A percentile compares a stretch with the other conserved stretches of the same genome.
Evolutionary conservation across 2,329 filamentous ascomycete species (phyloP).

Genomic region (Talaromyces sp.): DNA sequence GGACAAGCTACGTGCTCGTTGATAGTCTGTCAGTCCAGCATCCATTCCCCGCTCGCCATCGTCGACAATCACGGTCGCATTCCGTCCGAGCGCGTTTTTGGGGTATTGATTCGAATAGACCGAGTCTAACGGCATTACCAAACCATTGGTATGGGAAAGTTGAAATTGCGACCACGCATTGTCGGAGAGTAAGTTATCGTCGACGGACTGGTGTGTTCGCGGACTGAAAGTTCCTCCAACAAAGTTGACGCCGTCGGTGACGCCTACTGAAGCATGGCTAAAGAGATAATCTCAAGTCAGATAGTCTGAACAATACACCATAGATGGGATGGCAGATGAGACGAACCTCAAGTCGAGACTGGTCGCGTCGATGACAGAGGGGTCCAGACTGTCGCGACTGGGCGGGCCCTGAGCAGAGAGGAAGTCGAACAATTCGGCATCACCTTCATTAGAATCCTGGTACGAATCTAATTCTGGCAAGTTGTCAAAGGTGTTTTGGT

Average conservation of each 20-base stretch:
- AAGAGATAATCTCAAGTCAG: conserved; percentile 4
- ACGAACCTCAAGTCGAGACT: conserved; percentile 32
- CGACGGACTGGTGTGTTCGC: conserved; percentile 37
- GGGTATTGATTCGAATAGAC: conserved; percentile 35
- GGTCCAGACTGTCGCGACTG: conserved; percentile 24
- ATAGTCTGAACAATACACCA: not conserved
- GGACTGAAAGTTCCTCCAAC: conserved; percentile 39
- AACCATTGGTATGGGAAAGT: conserved; percentile 34
- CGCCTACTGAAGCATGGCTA: conserved; percentile 35
- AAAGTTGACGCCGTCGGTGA: conserved; percentile 35
- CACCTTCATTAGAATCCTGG: conserved; percentile 40
- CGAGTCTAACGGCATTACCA: conserved; percentile 35
- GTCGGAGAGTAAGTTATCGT: conserved; percentile 40
- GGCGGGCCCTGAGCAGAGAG: conserved; percentile 33
- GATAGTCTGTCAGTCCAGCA: conserved; percentile 11
- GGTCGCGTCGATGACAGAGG: conserved; percentile 29
- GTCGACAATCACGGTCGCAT: conserved; percentile 38
- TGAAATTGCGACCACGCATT: conserved; percentile 41
- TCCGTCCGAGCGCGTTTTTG: conserved; percentile 30
- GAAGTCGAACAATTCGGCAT: conserved; percentile 37
- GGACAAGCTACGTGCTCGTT: conserved; percentile 11
- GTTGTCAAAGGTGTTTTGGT: conserved; percentile 37
- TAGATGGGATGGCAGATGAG: not conserved
- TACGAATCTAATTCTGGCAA: conserved; percentile 41
- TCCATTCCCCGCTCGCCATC: conserved; percentile 27